Evolutionary conservation across 164 flowering plant species (phyloP), one percentile per base, ranked within the genome.

Genomic region (Annona cherimola): DNA sequence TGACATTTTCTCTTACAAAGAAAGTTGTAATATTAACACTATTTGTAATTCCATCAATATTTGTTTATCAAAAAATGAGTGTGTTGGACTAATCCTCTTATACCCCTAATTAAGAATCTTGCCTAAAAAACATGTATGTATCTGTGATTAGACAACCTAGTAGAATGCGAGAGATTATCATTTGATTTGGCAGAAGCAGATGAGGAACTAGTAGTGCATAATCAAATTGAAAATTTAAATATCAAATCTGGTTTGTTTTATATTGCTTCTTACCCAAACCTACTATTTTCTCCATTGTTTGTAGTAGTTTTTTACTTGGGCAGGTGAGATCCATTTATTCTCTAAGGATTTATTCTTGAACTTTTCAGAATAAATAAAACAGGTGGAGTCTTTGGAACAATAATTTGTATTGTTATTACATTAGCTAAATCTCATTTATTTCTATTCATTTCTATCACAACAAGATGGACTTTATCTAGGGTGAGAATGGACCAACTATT

Each of bases 341-440:
- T 14, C 2, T 50, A 50, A 6, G 14, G 3, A n/a, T 60, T 60
- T 18, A 60, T 60, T 60, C 8, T 26, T 18, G 39, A 60, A 60
- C 63, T 6, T 19, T 60, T 60, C 63, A 0, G 63, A 60, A 19
- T 60, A 20, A 60, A 60, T 60, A 60, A 60, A 20, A 60, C 35
- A 20, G 63, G 63, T 1, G 35, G 62, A 60, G 63, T 60, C 63
- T 60, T 60, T 60, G 63, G 63, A 60, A 60, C 63, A 3, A 60
- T 7, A n/a, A 60, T 60, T 60, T 19, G 26, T 60, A 60, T 60
- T 26, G 16, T 60, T 61, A 61, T 61, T 18, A 61, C 63, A 61
- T 18, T 26, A 26, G 35, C 35, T 26, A 26, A 26, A 26, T 0
- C 35, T 26, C 35, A 26, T 26, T 26, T 26, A 26, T 26, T 26